Percentiles rank a stretch among this genome's conserved stretches.
Conservation (phyloP, 164 flowering plant genomes). For the Vitis rupestris region DNA sequence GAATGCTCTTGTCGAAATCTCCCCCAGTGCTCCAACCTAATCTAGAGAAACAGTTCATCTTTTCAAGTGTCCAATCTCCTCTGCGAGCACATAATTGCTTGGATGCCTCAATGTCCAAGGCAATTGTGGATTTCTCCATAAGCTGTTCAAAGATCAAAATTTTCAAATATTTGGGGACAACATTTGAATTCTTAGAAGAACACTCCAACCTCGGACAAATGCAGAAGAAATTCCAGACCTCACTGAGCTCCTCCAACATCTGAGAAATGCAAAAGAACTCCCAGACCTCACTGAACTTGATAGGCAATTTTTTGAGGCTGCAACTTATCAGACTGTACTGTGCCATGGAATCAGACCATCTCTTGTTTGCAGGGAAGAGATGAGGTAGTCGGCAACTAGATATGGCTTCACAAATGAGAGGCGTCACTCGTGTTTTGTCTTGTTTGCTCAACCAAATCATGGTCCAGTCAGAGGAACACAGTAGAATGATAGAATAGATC, state of each 20-base stretch:
- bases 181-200: background rate
- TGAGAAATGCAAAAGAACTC: background rate
- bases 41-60: background rate
- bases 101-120: no score
- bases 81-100: background rate
- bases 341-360: constrained; percentile 19
- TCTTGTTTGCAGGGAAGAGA: background rate
- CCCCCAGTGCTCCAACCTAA: background rate
- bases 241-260: background rate
- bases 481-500: no score
- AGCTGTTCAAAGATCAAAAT: background rate
- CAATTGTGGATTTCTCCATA: no score
- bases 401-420: no score
- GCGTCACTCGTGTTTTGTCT: background rate
- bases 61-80: constrained; percentile 6
- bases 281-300: background rate
- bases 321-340: constrained; percentile 14
- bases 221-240: constrained; percentile 1
- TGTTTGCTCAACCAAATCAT: no score
- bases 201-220: background rate
- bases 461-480: no score
- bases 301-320: constrained; percentile 5
- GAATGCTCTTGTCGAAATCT: constrained; percentile 17
- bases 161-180: background rate
- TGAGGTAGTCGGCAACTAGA: no score